Percentiles rank a stretch among this genome's conserved stretches.
Evolutionary conservation across 1,284 basidiomycete genomes (phyloP).

Genomic region (Gymnopus androsaceus): DNA sequence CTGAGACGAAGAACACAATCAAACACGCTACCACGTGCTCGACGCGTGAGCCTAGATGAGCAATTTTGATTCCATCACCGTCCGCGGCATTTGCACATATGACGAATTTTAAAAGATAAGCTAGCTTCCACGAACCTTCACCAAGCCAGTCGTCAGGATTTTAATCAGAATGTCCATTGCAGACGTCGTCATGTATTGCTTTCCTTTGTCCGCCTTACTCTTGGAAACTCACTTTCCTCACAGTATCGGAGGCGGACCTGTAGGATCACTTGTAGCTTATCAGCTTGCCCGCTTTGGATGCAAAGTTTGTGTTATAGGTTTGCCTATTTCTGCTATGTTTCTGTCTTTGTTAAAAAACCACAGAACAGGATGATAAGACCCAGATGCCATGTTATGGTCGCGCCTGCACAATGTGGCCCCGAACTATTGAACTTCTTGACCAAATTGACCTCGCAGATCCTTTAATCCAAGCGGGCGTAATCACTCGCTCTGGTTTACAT

Average conservation of each 20-base stretch:
- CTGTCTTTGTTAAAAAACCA: not conserved
- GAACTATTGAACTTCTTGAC: conserved; percentile 27
- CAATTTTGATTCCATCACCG: no score
- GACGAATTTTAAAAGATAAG: no score
- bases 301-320: conserved; percentile 25
- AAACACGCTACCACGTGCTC: not conserved
- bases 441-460: conserved; percentile 27
- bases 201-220: not conserved
- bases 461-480: conserved; percentile 25
- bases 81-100: no score
- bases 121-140: no score
- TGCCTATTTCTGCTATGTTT: not conserved
- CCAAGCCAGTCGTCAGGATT: no score
- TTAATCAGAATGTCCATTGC: no score
- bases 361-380: conserved; percentile 28
- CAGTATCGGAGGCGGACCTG: conserved; percentile 27
- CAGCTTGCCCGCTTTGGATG: conserved; percentile 29
- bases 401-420: conserved; percentile 27
- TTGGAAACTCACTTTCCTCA: not conserved
- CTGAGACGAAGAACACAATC: not conserved
- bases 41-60: not conserved
- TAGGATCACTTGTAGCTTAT: conserved; percentile 26
- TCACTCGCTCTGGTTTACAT: conserved; percentile 26
- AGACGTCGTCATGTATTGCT: not conserved
- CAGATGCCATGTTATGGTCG: conserved; percentile 25